Base-by-base conservation (phyloP, 2,329 filamentous ascomycete species). In the Cercospora sp. region DNA sequence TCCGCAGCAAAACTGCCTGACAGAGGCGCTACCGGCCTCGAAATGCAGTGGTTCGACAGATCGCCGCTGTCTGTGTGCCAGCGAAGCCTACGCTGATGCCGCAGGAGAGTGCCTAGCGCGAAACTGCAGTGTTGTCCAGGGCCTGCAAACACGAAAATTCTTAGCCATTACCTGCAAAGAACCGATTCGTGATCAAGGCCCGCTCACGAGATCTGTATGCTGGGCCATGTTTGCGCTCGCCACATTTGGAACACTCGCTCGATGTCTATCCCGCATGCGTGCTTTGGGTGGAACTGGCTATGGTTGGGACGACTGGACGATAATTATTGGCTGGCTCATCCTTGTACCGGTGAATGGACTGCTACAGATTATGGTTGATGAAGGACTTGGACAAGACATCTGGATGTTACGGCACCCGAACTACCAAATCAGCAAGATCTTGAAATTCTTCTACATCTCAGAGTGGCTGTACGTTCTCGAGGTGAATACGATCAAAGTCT, bases 371-470 rank as follows among this genome's bases (percentile, higher is more conserved):
- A 72, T 72, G 68, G 59, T 63, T 8, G 23, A 40, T 5, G 40
- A 45, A n/a, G 71, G 71, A 16, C 65, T 72, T 12, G 71, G 71
- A 10, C 60, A 66, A 23, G 71, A 72, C 26, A 69, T 72, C 30
- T 72, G 71, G 71, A 69, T 69, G 65, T 36, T 72, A 6, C 20
- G 18, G 3, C 33, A 64, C 23, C 58, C 60, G 5, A 28, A 59
- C 7, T 33, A 59, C 31, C 42, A 71, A 16, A 69, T 72, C 57
- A 69, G 63, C 18, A 57, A 33, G 20, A 64, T 71, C 18, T 48
- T 72, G 42, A 67, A 68, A 57, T 63, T 57, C 36, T 71, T 72
- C 61, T 72, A 63, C 57, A 61, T 72, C 23, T 67, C 60, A 12
- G 71, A 72, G 33, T 71, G 65, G 55, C 60, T 64, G 3, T 72